Evolutionary conservation across 257 asterid species (phyloP), one percentile per base, ranked within the genome.

Genomic region (Catharanthus roseus): DNA sequence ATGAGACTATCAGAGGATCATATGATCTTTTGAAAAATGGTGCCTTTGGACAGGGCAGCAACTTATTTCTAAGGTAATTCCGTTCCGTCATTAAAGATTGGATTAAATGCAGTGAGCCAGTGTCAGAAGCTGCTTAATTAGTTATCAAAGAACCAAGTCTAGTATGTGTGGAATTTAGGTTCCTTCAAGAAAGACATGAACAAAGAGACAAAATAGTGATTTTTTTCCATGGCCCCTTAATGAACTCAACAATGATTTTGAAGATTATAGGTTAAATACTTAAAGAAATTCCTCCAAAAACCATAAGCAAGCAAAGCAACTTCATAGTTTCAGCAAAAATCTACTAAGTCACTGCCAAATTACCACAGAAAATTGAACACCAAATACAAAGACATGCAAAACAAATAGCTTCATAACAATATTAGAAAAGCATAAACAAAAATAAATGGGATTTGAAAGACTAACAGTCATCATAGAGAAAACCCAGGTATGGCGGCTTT

Each of bases 401-500:
- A 39, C 23, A 3, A 53, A 38, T 16, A 38, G 45, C 18, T 24
- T 15, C 12, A 38, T 39, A 31, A 19, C 5, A 10, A 47, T 6
- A 21, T 24, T 53, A 31, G 21, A 75, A 42, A 55, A 3, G 24
- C 42, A 29, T 1, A 18, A 61, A 29, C 6, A 58, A 31, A 28
- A 67, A 68, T 21, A 33, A 6, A 72, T 15, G 44, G 72, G 42
- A 56, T 23, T 7, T 44, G 64, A 39, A 31, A 77, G 39, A 82
- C 90, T 74, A 13, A 89, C 97, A 36, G 85, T n/a, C 97, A 91
- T 91, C 79, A 91, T 76, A 80, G 87, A 82, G 78, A 78, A 79
- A 75, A 87, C 87, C 97, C 97, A 91, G 49, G 71, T 77, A 42
- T 74, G 88, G 68, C 96, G 95, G 78, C 85, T 81, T 77, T 91